Conservation (phyloP, 1,284 basidiomycete species). For the Agaricales sp. region DNA sequence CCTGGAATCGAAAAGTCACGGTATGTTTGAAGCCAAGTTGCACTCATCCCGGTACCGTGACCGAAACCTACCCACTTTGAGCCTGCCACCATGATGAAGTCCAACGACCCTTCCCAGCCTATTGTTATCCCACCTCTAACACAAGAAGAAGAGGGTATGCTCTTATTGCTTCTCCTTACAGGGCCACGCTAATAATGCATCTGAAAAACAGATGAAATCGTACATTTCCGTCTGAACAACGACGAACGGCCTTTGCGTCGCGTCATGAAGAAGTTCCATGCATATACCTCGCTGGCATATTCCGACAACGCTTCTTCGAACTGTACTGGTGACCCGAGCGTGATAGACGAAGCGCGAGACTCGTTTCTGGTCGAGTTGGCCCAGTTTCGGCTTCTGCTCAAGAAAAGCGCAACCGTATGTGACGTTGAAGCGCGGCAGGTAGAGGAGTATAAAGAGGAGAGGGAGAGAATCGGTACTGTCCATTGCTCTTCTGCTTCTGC, state of each 20-base stretch:
- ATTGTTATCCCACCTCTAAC: conserved; percentile 34
- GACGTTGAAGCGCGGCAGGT: conserved; percentile 75
- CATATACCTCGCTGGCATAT: conserved; percentile 49
- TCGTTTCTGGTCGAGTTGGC: conserved; percentile 67
- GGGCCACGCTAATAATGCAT: conserved; percentile 14
- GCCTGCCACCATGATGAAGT: background rate
- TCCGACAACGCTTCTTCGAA: conserved; percentile 25
- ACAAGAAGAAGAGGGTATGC: conserved; percentile 57
- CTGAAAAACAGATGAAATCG: conserved; percentile 50
- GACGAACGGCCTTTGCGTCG: conserved; percentile 65
- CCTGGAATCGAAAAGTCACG: no score
- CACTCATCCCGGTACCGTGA: background rate
- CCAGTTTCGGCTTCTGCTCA: conserved; percentile 60
- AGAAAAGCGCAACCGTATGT: conserved; percentile 71
- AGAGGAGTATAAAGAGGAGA: conserved; percentile 66
- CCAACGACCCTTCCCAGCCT: background rate
- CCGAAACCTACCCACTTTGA: background rate
- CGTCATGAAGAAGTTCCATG: conserved; percentile 70
- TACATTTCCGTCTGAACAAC: conserved; percentile 67
- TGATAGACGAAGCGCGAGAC: conserved; percentile 63
- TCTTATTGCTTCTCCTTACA: conserved; percentile 2
- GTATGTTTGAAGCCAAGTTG: no score
- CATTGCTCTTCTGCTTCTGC: conserved; percentile 20
- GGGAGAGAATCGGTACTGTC: conserved; percentile 58
- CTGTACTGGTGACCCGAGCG: conserved; percentile 21